Conservation (phyloP, 495 filamentous ascomycete species). For the Penicillium longicatenatum region DNA sequence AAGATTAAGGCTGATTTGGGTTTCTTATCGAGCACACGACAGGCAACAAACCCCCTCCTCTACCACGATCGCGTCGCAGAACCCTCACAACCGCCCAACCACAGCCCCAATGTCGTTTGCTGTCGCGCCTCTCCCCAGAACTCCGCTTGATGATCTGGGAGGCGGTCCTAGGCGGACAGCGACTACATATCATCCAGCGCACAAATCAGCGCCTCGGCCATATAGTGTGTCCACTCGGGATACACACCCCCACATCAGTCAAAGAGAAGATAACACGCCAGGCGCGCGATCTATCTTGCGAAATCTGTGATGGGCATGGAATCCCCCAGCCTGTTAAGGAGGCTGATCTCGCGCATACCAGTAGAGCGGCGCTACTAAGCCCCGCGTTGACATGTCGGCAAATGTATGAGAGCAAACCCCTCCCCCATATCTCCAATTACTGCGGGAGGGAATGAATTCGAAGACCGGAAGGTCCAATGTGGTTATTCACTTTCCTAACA, state of each 20-base stretch:
- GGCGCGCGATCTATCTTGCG: conserved; percentile 25
- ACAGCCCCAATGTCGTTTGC: conserved; percentile 37
- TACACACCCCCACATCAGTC: background rate
- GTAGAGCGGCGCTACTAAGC: conserved; percentile 14
- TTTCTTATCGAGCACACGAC: background rate
- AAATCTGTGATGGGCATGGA: conserved; percentile 42
- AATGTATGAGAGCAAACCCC: conserved; percentile 25
- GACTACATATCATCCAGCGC: conserved; percentile 47
- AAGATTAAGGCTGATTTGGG: background rate
- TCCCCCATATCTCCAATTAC: no score
- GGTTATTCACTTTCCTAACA: background rate
- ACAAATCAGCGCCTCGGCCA: conserved; percentile 37
- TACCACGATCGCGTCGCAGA: conserved; percentile 23
- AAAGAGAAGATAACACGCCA: background rate
- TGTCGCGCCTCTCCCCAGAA: conserved; percentile 46
- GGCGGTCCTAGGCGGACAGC: conserved; percentile 32
- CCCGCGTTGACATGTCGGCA: conserved; percentile 29
- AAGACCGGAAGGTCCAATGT: no score
- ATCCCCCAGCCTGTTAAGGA: conserved; percentile 27
- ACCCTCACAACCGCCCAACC: conserved; percentile 12
- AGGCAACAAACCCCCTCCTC: conserved; percentile 44
- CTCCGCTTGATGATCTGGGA: conserved; percentile 52
- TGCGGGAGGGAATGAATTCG: no score
- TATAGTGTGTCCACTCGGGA: conserved; percentile 33
- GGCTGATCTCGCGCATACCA: conserved; percentile 6